Base-by-base conservation (phyloP, 768 basidiomycete species). In the Rhizopogon vinicolor region DNA sequence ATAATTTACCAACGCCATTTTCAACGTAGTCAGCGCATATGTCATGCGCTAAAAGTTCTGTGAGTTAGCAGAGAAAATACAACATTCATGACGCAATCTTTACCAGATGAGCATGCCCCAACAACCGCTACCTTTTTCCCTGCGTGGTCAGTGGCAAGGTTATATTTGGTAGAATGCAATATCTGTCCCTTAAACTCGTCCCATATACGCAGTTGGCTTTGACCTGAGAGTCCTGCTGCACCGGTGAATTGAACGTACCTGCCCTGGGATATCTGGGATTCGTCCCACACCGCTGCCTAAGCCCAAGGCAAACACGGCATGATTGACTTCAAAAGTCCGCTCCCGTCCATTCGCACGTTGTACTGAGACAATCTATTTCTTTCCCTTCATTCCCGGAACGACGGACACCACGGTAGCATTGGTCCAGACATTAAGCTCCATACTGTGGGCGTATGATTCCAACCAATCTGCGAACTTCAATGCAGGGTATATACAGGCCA, bases 111-210 rank as follows among this genome's bases (percentile, higher is more conserved):
- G 51, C 82, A 82, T 13, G 86, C 76, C 2, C 88, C 88, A 5
- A 90, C 70, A 2, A 91, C 81, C 4, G 84, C 74, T 0, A 88
- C 86, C 62, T 84, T 90, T 71, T 89, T 89, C 14, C 86, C 88
- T 1, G 64, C 44, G 59, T 84, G 83, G 41, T 83, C 82, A 10
- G 72, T 68, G 0, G 84, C 84, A 18, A 66, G 72, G 40, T 77
- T 74, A 65, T 88, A 82, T 29, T 76, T 63, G 6, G 67, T 74
- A 0, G 86, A 87, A 64, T 91, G 89, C 14, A 83, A 59, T 3
- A 84, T 67, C 50, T 80, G 70, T 7, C 89, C 89, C 59, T 83
- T 79, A 74, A 86, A 89, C 5, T 71, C 73, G 18, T 82, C 78
- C 79, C 83, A 56, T 10, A 51, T 22, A 19, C 1, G 6, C 1